A percentile compares a stretch with the other conserved stretches of the same genome.
Conservation (phyloP, 2,329 filamentous ascomycete genomes). For the Metarhizium robertsii region DNA sequence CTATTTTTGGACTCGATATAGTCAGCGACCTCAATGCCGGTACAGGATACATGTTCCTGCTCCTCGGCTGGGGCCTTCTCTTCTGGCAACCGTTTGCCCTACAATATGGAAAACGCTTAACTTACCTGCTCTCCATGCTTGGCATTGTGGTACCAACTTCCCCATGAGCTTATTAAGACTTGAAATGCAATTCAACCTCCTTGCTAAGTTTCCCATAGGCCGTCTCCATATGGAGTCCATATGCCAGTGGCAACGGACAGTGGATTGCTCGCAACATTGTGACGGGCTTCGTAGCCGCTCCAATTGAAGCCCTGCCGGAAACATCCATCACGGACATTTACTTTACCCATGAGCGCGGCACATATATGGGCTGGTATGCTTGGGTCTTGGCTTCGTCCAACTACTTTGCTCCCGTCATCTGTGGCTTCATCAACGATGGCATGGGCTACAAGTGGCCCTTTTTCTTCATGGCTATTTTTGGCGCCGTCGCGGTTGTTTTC, state of each 20-base stretch:
- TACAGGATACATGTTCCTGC: conserved; percentile 32
- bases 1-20: not conserved
- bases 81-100: conserved; percentile 39
- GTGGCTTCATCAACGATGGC: conserved; percentile 33
- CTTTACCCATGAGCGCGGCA: conserved; percentile 33
- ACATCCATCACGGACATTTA: conserved; percentile 32
- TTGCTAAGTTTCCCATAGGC: conserved; percentile 1
- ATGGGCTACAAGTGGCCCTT: conserved; percentile 33
- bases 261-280: conserved; percentile 37
- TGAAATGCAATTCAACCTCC: not conserved
- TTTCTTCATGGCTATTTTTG: conserved; percentile 32
- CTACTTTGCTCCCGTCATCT: conserved; percentile 35
- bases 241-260: conserved; percentile 27
- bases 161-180: no score
- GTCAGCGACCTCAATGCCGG: conserved; percentile 28
- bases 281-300: conserved; percentile 32
- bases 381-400: conserved; percentile 27
- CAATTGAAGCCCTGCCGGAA: conserved; percentile 37
- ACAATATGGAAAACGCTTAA: conserved; percentile 32
- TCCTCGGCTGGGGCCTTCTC: conserved; percentile 34
- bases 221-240: conserved; percentile 19
- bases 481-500: conserved; percentile 24
- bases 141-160: conserved; percentile 10
- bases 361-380: conserved; percentile 33
- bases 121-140: conserved; percentile 27